Evolutionary conservation across 1,284 basidiomycete species (phyloP).

Genomic region (Wolfiporia cocos): DNA sequence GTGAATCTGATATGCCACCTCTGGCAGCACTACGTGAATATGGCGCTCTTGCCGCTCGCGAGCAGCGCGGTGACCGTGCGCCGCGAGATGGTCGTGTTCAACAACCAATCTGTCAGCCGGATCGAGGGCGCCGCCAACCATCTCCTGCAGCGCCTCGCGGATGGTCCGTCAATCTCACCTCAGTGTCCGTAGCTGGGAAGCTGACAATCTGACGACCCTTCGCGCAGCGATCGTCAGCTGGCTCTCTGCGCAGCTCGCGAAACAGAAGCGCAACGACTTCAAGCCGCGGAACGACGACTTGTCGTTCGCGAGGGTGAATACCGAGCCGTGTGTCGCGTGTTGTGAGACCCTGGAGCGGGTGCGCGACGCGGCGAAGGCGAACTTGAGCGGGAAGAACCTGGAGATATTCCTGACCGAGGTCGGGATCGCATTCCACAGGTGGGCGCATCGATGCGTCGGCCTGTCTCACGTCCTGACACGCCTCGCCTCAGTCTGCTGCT

Average conservation of each 20-base stretch:
- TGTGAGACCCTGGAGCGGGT: constrained; percentile 85
- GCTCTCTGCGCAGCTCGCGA: constrained; percentile 71
- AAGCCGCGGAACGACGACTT: constrained; percentile 95
- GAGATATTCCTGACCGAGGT: constrained; percentile 92
- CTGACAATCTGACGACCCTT: not conserved
- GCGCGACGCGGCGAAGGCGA: constrained; percentile 66
- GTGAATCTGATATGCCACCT: constrained; percentile 92
- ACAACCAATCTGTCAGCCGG: constrained; percentile 83
- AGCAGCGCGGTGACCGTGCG: constrained; percentile 82
- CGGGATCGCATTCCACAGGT: constrained; percentile 93
- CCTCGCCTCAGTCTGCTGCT: constrained; percentile 64
- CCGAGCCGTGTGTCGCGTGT: constrained; percentile 89
- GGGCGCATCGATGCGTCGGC: constrained; percentile 13
- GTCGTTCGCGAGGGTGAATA: constrained; percentile 92
- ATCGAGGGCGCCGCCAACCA: constrained; percentile 86
- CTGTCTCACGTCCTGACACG: constrained; percentile 1
- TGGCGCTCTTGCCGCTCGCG: constrained; percentile 87
- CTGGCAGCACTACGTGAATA: constrained; percentile 95
- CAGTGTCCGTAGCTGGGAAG: too few relatives aligned
- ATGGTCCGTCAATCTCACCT: constrained; percentile 55
- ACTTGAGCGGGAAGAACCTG: constrained; percentile 85
- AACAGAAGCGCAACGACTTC: constrained; percentile 96
- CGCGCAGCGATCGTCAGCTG: constrained; percentile 59
- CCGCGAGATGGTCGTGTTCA: constrained; percentile 92
- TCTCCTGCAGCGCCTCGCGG: constrained; percentile 79